Evolutionary conservation across 2,329 filamentous ascomycete species (phyloP), one percentile per base, ranked within the genome.

Genomic region (Colletotrichum shisoi): DNA sequence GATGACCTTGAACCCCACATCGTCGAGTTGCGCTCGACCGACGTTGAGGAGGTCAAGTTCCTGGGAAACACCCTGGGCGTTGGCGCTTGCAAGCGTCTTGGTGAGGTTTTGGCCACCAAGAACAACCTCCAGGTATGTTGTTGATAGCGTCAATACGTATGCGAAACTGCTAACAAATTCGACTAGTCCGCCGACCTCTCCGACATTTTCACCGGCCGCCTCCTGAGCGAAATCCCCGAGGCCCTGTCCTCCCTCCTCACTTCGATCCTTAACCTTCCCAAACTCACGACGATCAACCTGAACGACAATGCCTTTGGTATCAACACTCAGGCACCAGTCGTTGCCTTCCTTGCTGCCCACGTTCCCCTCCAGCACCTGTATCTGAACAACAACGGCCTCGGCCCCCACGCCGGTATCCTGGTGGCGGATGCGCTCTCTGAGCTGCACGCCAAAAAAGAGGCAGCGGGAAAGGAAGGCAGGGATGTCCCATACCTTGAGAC

Each of bases 261-360:
- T 46, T 90, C 94, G 4, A 89, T 98, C 48, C 88, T 97, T 64
- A 91, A 93, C 75, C 90, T 96, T 61, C 90, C 91, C 1, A 89
- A 92, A 64, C 89, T 99, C 51, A 91, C 91, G 78, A 97, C 94
- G 37, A 87, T 99, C 80, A 96, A 98, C 79, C 86, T 99, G 46
- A 97, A 94, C 80, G 95, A 99, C 80, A 99, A 99, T 79, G 95
- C 95, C 52, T 99, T 99, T 75, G 95, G 95, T 63, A 88, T 97
- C 69, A 97, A 97, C 80, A 97, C 93, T 17, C 91, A 96, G 78
- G 93, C 92, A 42, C 95, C 94, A 11, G 87, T 99, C 56, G 92
- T 97, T 72, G 91, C 92, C 68, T 99, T 99, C 82, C 88, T 99
- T 69, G 89, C 91, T 62, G 86, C 89, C 66, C 94, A 98, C 80